Evolutionary conservation across 2,329 filamentous ascomycete genomes (phyloP).

Genomic region (Coleophoma cylindrospora): DNA sequence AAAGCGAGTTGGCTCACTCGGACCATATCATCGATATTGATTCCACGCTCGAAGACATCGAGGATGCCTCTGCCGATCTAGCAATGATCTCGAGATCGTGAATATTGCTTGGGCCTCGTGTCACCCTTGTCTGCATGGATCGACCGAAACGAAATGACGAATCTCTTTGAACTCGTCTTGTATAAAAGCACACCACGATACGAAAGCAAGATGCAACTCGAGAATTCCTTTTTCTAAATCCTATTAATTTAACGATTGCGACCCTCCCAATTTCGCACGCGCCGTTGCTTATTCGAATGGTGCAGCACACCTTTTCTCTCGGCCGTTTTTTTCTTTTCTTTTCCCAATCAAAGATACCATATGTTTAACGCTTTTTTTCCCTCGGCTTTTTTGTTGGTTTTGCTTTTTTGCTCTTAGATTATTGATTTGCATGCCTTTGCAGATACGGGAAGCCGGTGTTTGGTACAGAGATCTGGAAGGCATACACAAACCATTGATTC

Average conservation of each 20-base stretch:
- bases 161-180: not conserved
- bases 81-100: not conserved
- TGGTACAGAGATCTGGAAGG: no score
- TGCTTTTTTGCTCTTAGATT: no score
- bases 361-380: not conserved
- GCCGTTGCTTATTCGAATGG: not conserved
- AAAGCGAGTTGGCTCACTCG: conserved; percentile 17
- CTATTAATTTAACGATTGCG: not conserved
- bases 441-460: no score
- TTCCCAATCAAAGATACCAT: not conserved
- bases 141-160: not conserved
- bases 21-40: conserved; percentile 21
- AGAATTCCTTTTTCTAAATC: not conserved
- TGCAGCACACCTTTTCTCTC: not conserved
- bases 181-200: not conserved
- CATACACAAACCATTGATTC: no score
- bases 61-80: not conserved
- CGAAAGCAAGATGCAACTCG: not conserved
- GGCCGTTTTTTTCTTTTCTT: not conserved
- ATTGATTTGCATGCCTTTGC: no score
- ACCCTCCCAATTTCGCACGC: no score
- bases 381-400: no score
- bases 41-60: conserved; percentile 11
- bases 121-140: not conserved
- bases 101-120: not conserved